Conservation (phyloP, 129 eudicot genomes). For the Silybum marianum region DNA sequence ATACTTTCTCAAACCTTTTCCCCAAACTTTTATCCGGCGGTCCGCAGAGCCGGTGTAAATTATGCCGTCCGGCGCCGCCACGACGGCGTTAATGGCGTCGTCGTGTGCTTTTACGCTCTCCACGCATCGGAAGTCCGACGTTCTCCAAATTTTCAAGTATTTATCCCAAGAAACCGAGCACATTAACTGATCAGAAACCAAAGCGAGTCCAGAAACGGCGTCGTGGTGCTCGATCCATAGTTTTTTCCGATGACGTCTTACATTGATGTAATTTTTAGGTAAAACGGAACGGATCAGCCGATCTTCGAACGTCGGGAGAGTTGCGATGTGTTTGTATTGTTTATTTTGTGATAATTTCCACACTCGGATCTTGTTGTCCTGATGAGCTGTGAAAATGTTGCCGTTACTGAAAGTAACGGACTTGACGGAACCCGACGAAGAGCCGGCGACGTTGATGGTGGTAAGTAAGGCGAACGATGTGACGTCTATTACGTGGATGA, state of each 20-base stretch:
- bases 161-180: slow-evolving; percentile 86
- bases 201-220: slow-evolving; percentile 70
- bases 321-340: slow-evolving; percentile 52
- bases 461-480: slow-evolving; percentile 34
- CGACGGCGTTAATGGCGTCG: slow-evolving; percentile 78
- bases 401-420: slow-evolving; percentile 52
- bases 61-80: slow-evolving; percentile 39
- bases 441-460: slow-evolving; percentile 36
- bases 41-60: slow-evolving; percentile 84
- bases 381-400: slow-evolving; percentile 68
- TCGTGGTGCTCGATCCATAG: slow-evolving; percentile 89
- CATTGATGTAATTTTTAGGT: slow-evolving; percentile 68
- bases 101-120: slow-evolving; percentile 75
- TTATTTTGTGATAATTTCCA: slow-evolving; percentile 48
- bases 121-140: slow-evolving; percentile 39
- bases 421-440: slow-evolving; percentile 57
- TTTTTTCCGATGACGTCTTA: slow-evolving; percentile 62
- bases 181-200: slow-evolving; percentile 26
- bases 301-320: slow-evolving; percentile 69
- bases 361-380: slow-evolving; percentile 67
- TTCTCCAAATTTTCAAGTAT: slow-evolving; percentile 59
- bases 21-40: slow-evolving; percentile 56
- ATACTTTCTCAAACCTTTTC: slow-evolving; percentile 26
- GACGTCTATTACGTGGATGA: slow-evolving; percentile 43
- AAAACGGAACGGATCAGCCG: slow-evolving; percentile 46